Percentiles rank a stretch among this genome's conserved stretches.
Evolutionary conservation across 306 rosid genomes (phyloP).

Genomic region (Cyclanthera cordifolia): DNA sequence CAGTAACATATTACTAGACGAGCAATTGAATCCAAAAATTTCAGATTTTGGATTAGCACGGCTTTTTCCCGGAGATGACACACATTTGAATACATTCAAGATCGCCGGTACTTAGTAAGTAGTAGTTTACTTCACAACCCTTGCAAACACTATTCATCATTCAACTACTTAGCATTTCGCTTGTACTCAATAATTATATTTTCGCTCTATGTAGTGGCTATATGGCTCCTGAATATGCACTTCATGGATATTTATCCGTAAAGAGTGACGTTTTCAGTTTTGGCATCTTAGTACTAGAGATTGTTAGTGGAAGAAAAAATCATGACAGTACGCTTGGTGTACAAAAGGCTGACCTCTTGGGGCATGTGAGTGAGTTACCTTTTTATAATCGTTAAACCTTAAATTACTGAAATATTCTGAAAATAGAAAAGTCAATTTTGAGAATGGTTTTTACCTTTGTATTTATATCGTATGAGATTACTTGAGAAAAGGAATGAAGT

Average conservation of each 20-base stretch:
- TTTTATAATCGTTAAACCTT: not conserved
- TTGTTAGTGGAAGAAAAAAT: constrained; percentile 77
- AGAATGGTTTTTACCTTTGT: not conserved
- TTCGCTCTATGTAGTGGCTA: constrained; percentile 47
- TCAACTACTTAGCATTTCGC: not conserved
- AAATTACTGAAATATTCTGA: not conserved
- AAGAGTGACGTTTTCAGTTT: constrained; percentile 83
- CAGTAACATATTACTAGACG: constrained; percentile 72
- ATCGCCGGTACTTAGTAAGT: constrained; percentile 91
- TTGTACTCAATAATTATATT: not conserved
- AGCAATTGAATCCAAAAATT: constrained; percentile 62
- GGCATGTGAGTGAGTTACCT: constrained; percentile 61
- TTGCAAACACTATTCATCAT: not conserved
- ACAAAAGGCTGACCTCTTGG: constrained; percentile 64
- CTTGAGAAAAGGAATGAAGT: not conserved
- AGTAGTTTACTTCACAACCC: constrained; percentile 13
- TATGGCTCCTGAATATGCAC: constrained; percentile 88
- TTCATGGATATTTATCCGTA: constrained; percentile 74
- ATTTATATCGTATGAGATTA: not conserved
- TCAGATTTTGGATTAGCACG: constrained; percentile 87
- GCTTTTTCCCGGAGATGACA: constrained; percentile 87
- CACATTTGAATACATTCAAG: constrained; percentile 67
- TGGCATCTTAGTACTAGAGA: constrained; percentile 70
- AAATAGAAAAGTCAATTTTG: not conserved
- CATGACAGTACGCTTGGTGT: constrained; percentile 28